phyloP scores from a whole-genome alignment of 139 green algal genomes.

The Auxenochlorella protothecoides region DNA sequence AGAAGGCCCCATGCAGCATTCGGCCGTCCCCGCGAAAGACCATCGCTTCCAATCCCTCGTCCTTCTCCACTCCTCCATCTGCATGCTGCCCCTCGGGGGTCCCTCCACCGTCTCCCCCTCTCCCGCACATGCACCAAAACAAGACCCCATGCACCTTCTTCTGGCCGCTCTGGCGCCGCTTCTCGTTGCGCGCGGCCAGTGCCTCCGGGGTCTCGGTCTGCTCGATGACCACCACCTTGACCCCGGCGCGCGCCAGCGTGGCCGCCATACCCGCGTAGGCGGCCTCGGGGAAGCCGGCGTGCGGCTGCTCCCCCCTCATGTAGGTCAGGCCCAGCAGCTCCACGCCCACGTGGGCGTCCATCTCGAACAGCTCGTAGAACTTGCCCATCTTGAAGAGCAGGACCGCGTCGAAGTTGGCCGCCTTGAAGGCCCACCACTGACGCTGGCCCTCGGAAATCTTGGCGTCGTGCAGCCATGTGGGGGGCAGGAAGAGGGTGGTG shows the following conservation, averaged over 20 bases:
- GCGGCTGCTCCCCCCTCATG: constrained; percentile 97
- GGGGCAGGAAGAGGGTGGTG: constrained; percentile 68
- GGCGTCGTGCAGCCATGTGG: constrained; percentile 54
- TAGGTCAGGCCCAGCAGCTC: constrained; percentile 80
- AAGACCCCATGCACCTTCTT: constrained; percentile 30
- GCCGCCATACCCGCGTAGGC: constrained; percentile 75
- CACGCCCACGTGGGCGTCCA: constrained; percentile 88
- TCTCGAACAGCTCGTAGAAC: constrained; percentile 99
- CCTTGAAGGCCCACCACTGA: constrained; percentile 91
- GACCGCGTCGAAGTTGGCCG: constrained; percentile 72
- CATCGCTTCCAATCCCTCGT: neutral
- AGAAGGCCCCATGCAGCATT: too few relatives aligned
- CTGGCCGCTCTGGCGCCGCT: constrained; percentile 36
- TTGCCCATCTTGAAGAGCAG: constrained; percentile 92
- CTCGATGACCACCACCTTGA: constrained; percentile 91
- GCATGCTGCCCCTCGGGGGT: neutral
- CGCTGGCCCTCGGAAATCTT: constrained; percentile 73
- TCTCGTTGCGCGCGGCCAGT: constrained; percentile 71
- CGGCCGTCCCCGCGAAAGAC: too few relatives aligned
- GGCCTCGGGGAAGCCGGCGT: constrained; percentile 86
- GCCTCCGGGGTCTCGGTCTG: constrained; percentile 92
- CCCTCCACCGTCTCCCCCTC: neutral
- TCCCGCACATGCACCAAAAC: neutral
- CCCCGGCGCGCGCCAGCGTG: constrained; percentile 67
- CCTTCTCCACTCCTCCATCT: neutral